phyloP scores from a whole-genome alignment of 345 rosid genomes.

The Dovyalis caffra region DNA sequence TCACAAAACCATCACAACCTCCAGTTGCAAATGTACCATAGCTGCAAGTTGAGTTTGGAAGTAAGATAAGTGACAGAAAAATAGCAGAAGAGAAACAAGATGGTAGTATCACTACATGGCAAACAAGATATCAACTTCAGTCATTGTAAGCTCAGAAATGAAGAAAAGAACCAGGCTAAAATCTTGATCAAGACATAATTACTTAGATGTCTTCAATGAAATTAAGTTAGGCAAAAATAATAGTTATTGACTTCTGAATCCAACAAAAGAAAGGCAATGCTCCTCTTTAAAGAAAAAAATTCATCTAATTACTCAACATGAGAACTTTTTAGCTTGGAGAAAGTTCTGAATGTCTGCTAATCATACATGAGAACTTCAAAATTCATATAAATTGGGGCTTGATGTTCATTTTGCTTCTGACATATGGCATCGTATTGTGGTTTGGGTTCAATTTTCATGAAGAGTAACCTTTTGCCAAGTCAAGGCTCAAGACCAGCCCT shows the following conservation, averaged over 20 bases:
- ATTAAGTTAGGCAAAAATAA: background rate
- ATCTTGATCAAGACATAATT: background rate
- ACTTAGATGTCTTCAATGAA: background rate
- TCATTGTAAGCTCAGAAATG: background rate
- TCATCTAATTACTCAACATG: background rate
- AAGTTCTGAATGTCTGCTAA: background rate
- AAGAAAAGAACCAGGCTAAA: background rate
- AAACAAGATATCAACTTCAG: background rate
- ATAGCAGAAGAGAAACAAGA: background rate
- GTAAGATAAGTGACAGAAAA: slow-evolving; percentile 5
- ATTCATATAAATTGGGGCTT: background rate
- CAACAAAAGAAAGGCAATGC: background rate
- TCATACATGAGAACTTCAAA: background rate
- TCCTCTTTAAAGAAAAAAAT: background rate
- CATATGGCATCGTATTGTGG: background rate
- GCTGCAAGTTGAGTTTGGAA: slow-evolving; percentile 38
- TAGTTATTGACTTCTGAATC: background rate
- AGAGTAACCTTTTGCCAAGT: background rate
- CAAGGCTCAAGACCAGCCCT: background rate
- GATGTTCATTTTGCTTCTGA: background rate
- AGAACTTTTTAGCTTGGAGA: background rate
- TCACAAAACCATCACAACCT: slow-evolving; percentile 97
- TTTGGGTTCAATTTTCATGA: background rate
- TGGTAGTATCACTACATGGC: background rate
- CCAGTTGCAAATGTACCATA: slow-evolving; percentile 99